A percentile compares a stretch with the other conserved stretches of the same genome.
Conservation (phyloP, 345 rosid genomes). For the Zanthoxylum bungeanum region DNA sequence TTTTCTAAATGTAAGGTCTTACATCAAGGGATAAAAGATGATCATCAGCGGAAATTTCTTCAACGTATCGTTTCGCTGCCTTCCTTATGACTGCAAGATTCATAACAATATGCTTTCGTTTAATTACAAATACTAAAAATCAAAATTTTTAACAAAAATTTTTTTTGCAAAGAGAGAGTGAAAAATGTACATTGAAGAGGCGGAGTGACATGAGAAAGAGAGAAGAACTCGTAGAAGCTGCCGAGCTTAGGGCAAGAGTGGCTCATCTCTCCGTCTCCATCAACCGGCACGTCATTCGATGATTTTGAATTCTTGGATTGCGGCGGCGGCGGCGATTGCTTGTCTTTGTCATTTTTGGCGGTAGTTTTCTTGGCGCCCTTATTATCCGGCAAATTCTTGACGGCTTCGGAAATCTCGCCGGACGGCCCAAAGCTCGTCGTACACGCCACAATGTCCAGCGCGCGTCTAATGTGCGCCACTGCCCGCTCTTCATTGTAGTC, state of each 20-base stretch:
- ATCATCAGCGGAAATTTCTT: slow-evolving; percentile 61
- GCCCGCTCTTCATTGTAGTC: slow-evolving; percentile 77
- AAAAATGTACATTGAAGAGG: slow-evolving; percentile 81
- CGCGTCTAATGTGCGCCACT: slow-evolving; percentile 85
- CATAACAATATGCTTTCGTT: slow-evolving; percentile 1
- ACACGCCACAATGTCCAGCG: slow-evolving; percentile 85
- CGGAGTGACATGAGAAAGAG: slow-evolving; percentile 85
- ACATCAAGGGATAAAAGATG: slow-evolving; percentile 92
- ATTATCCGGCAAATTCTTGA: slow-evolving; percentile 32
- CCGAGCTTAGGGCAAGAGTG: slow-evolving; percentile 82
- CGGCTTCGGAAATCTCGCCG: slow-evolving; percentile 42
- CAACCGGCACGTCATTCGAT: slow-evolving; percentile 45
- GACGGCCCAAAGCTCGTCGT: slow-evolving; percentile 81
- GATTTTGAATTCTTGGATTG: slow-evolving; percentile 20
- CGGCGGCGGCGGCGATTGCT: neutral
- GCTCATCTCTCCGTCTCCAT: slow-evolving; percentile 68
- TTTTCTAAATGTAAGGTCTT: slow-evolving; percentile 9
- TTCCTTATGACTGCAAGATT: slow-evolving; percentile 55
- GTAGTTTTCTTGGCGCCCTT: slow-evolving; percentile 38
- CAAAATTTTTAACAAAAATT: neutral
- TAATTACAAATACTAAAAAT: slow-evolving; percentile 11
- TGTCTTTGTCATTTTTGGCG: slow-evolving; percentile 10
- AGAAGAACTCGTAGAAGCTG: slow-evolving; percentile 88
- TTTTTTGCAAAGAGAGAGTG: slow-evolving; percentile 16
- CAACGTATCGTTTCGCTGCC: slow-evolving; percentile 46